Evolutionary conservation across 129 eudicot species (phyloP).

Genomic region (Flaveria robusta): DNA sequence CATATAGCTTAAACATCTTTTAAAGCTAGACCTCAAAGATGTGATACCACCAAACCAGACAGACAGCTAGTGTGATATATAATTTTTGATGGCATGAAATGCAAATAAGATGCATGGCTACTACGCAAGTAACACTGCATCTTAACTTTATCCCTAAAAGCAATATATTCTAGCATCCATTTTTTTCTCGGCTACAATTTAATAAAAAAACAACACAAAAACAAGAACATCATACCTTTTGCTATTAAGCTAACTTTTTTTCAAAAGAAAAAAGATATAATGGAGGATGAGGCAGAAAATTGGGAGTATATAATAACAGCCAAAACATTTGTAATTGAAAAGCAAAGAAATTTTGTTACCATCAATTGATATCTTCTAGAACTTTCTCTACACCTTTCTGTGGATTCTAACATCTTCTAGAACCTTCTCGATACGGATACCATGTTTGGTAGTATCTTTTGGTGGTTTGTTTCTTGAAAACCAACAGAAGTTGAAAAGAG

Average conservation of each 20-base stretch:
- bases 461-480: slow-evolving; percentile 26
- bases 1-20: too few relatives aligned
- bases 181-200: slow-evolving; percentile 45
- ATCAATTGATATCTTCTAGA: slow-evolving; percentile 8
- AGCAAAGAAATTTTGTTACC: slow-evolving; percentile 9
- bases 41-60: too few relatives aligned
- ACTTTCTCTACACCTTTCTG: slow-evolving; percentile 13
- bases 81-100: slow-evolving; percentile 27
- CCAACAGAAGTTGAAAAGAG: slow-evolving; percentile 24
- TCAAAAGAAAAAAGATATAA: slow-evolving; percentile 33
- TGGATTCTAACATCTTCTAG: slow-evolving; percentile 31
- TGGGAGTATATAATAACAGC: slow-evolving; percentile 28
- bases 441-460: slow-evolving; percentile 22
- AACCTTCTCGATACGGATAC: slow-evolving; percentile 18
- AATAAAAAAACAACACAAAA: slow-evolving; percentile 28
- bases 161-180: neutral
- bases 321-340: slow-evolving; percentile 18
- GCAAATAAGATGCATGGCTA: slow-evolving; percentile 34
- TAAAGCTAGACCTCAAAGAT: too few relatives aligned
- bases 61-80: neutral
- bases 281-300: slow-evolving; percentile 34
- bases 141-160: slow-evolving; percentile 12
- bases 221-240: slow-evolving; percentile 32
- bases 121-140: slow-evolving; percentile 34
- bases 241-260: slow-evolving; percentile 29